Evolutionary conservation across 352 stramenopile genomes (phyloP).

Genomic region (Phytophthora cactorum): DNA sequence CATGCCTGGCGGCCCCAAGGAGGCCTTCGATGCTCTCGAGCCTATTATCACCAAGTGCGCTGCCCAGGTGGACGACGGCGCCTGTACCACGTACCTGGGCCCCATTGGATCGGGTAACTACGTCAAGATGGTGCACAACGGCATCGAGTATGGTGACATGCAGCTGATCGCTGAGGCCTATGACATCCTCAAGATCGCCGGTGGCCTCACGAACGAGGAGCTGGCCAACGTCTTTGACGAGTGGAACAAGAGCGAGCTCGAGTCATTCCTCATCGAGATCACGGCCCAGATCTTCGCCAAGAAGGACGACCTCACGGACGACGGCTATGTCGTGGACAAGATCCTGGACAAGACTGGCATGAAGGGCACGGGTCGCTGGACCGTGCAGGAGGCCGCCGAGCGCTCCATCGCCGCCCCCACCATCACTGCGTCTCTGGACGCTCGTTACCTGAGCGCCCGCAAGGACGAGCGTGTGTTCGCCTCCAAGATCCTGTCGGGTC

Average conservation of each 20-base stretch:
- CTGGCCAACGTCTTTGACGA: constrained; percentile 94
- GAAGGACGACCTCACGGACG: constrained; percentile 94
- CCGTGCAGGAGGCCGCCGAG: constrained; percentile 96
- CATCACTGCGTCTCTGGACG: constrained; percentile 97
- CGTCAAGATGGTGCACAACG: constrained; percentile 99
- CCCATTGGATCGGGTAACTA: constrained; percentile 98
- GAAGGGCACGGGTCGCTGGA: constrained; percentile 99
- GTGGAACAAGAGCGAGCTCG: constrained; percentile 98
- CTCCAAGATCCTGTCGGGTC: constrained; percentile 93
- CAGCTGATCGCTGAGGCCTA: constrained; percentile 99
- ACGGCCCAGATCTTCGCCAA: constrained; percentile 97
- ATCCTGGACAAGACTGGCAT: constrained; percentile 99
- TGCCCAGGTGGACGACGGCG: constrained; percentile 93
- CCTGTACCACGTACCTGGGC: constrained; percentile 98
- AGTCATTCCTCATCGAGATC: constrained; percentile 99
- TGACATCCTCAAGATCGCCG: constrained; percentile 95
- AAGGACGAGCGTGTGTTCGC: constrained; percentile 97
- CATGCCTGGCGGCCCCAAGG: constrained; percentile 97
- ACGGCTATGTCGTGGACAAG: constrained; percentile 93
- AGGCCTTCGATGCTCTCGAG: constrained; percentile 97
- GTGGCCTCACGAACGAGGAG: constrained; percentile 92
- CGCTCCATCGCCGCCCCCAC: constrained; percentile 95
- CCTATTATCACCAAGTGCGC: constrained; percentile 98
- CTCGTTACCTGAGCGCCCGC: constrained; percentile 95
- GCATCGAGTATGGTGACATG: constrained; percentile 99